Base-by-base conservation (phyloP, 768 basidiomycete species). In the Kockovaella imperatae region DNA sequence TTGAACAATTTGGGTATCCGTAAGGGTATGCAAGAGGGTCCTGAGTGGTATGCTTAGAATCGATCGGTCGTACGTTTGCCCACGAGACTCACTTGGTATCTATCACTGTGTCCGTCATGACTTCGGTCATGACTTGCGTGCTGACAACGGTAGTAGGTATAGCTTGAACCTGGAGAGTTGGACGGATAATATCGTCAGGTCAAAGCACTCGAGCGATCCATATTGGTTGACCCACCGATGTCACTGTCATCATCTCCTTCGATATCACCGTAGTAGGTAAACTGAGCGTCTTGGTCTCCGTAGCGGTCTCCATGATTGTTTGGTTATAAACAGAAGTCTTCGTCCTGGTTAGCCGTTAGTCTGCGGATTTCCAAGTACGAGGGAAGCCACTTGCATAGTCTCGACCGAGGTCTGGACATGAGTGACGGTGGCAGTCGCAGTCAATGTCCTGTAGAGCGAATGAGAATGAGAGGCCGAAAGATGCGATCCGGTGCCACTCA, bases 321-420 rank as follows among this genome's bases (percentile, higher is more conserved):
- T 34, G 34, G n/a, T n/a, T n/a, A n/a, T n/a, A n/a, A n/a, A n/a
- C n/a, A n/a, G 14, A 15, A 10, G 48, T 49, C 10, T 49, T 10
- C 7, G 47, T 44, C 21, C 17, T 28, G 1, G 49, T 50, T 38
- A 15, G 24, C 28, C 7, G 20, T 47, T 18, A n/a, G 45, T 46
- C n/a, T 35, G n/a, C 3, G 24, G n/a, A n/a, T n/a, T n/a, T 41
- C n/a, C 35, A n/a, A 36, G 35, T n/a, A n/a, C n/a, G n/a, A n/a
- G n/a, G n/a, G n/a, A n/a, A n/a, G 32, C n/a, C n/a, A 11, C 11
- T 11, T 18, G 30, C 5, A 34, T 31, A 1, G 38, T 32, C 38
- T 42, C 25, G 4, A 31, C 8, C 4, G 30, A 15, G 38, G 49
- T 43, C 13, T 42, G 21, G 15, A 40, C 18, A 3, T 18, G 18